Base-by-base conservation (phyloP, 441 rosid species). In the Populus hybrid region DNA sequence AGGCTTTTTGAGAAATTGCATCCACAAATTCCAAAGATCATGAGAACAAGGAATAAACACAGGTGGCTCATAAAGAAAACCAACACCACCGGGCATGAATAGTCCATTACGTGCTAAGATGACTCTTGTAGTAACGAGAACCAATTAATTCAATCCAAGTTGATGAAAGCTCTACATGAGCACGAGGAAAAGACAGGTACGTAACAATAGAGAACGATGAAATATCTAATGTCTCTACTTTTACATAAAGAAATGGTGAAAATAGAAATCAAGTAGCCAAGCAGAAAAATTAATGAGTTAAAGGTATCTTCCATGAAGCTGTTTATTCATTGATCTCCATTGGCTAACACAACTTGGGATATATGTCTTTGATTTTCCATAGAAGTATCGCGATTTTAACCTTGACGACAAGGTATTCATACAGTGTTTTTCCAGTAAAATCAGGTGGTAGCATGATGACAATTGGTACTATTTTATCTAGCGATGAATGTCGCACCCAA, bases 1-100 rank as follows among this genome's bases (percentile, higher is more conserved):
- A 53, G 63, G 11, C 73, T 38, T 56, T 64, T 40, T 68, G 56
- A 68, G 5, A 11, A 18, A 65, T 80, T 40, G 56, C 53, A 81
- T 79, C 85, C 88, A 79, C 85, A 79, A 4, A 74, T 65, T 82
- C 74, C 7, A 71, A 9, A 64, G 66, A 76, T 26, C 33, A 59
- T 50, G 69, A 75, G 61, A 73, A 8, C 61, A 72, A 78, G 33
- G 74, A 79, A 66, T 42, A 45, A 45, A 45, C 24, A 68, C 53
- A 75, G 82, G 79, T 86, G 86, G 83, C 69, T 82, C 78, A 40
- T 74, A 77, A 76, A 74, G 73, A 72, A 82, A 78, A 84, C 88
- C 73, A 42, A 69, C 75, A 68, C 29, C 40, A 38, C 73, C 81
- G 33, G 82, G 76, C 77, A 79, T 24, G 74, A 76, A 65, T 68